phyloP scores from a whole-genome alignment of 495 filamentous ascomycete species.

The Pyrenopolyporus hunteri region DNA sequence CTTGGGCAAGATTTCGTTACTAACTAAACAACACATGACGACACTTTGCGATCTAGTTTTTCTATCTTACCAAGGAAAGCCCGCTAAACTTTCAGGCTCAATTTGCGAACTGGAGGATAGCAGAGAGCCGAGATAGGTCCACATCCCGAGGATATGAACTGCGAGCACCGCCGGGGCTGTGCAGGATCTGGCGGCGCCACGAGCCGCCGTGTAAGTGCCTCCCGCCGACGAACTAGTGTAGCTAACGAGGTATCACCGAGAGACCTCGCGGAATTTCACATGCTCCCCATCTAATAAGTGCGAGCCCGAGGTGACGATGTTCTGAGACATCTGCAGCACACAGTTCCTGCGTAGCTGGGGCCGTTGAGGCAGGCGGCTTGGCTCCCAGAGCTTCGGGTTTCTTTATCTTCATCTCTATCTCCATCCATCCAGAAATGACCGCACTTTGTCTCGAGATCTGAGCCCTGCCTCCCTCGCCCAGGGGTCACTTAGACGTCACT shows the following conservation, averaged over 20 bases:
- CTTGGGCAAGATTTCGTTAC: not conserved
- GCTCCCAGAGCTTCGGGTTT: not conserved
- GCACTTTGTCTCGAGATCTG: conserved; percentile 8
- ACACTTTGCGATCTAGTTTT: not conserved
- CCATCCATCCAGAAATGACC: no score
- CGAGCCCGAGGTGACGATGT: not conserved
- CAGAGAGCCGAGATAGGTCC: conserved; percentile 10
- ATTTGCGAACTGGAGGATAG: conserved; percentile 1
- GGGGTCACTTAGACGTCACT: no score
- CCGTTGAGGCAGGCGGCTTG: no score
- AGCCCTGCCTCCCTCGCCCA: no score
- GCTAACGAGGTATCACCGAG: conserved; percentile 5
- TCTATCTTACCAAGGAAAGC: conserved; percentile 7
- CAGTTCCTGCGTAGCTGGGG: not conserved
- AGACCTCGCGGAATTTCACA: not conserved
- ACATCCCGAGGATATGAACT: not conserved
- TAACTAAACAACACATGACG: not conserved
- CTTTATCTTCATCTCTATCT: conserved; percentile 1
- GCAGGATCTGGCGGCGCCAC: conserved; percentile 12
- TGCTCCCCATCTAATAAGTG: not conserved
- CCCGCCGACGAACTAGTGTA: not conserved
- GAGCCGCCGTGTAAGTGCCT: conserved; percentile 2
- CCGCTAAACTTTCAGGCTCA: not conserved
- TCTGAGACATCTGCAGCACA: conserved; percentile 14
- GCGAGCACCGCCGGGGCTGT: not conserved